Conservation (phyloP, 495 filamentous ascomycete genomes). For the Saxophila tyrrhenica region DNA sequence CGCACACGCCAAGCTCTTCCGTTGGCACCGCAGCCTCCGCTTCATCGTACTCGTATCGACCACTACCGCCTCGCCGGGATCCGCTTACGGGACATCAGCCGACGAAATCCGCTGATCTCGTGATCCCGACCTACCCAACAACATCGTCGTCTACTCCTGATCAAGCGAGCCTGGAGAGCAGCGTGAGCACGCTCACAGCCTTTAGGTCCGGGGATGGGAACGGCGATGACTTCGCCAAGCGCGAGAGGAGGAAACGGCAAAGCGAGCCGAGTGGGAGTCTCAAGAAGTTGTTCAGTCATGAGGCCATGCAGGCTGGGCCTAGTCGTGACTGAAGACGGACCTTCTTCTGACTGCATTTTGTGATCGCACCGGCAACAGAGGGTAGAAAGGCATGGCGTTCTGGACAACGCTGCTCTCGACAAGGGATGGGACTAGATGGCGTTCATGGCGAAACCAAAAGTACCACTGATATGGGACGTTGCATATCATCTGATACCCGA, state of each 20-base stretch:
- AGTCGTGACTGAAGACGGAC: neutral
- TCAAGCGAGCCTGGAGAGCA: slow-evolving; percentile 18
- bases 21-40: slow-evolving; percentile 20
- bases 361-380: neutral
- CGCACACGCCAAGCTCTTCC: slow-evolving; percentile 28
- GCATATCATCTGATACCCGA: neutral
- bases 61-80: slow-evolving; percentile 6
- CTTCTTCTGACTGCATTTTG: neutral
- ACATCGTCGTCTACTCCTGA: slow-evolving; percentile 10
- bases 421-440: neutral
- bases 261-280: slow-evolving; percentile 18
- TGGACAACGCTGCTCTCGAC: neutral
- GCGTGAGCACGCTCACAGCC: slow-evolving; percentile 16
- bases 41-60: slow-evolving; percentile 8
- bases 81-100: slow-evolving; percentile 16
- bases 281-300: slow-evolving; percentile 22
- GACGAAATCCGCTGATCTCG: slow-evolving; percentile 25
- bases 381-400: no score
- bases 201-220: neutral
- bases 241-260: neutral
- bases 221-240: neutral
- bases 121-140: slow-evolving; percentile 15
- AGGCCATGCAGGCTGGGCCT: slow-evolving; percentile 14
- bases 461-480: neutral
- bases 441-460: neutral